Evolutionary conservation across 768 basidiomycete genomes (phyloP).

Genomic region (Podaxis sp.): DNA sequence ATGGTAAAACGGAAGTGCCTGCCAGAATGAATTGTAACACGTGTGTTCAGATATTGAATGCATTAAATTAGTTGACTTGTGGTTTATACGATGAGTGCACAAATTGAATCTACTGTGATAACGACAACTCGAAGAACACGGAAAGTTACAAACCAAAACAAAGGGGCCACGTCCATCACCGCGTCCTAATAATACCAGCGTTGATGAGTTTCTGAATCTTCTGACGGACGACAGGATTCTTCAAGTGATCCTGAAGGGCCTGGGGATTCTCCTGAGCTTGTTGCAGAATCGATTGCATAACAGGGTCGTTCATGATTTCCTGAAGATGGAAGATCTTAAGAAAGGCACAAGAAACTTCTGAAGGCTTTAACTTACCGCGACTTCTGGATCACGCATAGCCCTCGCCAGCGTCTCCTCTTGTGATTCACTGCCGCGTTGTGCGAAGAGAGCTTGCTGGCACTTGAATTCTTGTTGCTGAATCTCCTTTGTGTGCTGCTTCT

Average conservation of each 20-base stretch:
- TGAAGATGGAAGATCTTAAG: conserved; percentile 25
- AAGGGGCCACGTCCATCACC: conserved; percentile 38
- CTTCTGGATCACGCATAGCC: conserved; percentile 97
- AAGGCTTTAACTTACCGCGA: conserved; percentile 59
- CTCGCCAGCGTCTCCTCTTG: conserved; percentile 92
- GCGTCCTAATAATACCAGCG: conserved; percentile 90
- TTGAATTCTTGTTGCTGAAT: conserved; percentile 81
- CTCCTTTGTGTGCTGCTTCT: conserved; percentile 79
- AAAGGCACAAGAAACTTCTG: not conserved
- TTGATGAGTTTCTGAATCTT: conserved; percentile 91
- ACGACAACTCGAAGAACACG: not conserved
- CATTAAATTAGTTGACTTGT: not conserved
- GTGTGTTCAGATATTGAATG: not conserved
- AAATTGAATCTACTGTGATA: conserved; percentile 7
- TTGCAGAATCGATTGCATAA: conserved; percentile 94
- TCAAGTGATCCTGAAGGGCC: conserved; percentile 94
- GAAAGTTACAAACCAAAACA: not conserved
- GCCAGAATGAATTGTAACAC: not conserved
- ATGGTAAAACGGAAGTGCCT: conserved; percentile 31
- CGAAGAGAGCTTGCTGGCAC: conserved; percentile 74
- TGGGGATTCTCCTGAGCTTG: conserved; percentile 89
- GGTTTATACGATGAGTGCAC: not conserved
- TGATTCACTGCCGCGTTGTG: conserved; percentile 77
- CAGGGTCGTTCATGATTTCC: conserved; percentile 84
- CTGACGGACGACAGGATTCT: conserved; percentile 75